Conservation (phyloP, 2,329 filamentous ascomycete genomes). For the Lachnellula occidentalis region DNA sequence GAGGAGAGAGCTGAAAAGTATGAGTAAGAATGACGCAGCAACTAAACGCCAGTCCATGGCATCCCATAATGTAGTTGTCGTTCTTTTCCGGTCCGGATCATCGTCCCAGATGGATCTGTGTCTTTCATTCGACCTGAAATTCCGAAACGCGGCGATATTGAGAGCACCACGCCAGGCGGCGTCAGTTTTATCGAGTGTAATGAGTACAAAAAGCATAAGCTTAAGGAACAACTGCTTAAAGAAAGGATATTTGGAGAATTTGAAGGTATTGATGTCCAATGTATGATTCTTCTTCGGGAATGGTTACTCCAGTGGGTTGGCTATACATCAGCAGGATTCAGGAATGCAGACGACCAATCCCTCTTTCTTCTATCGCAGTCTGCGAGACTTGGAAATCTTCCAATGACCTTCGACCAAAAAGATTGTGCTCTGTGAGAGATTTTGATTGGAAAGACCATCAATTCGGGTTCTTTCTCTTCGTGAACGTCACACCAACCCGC, state of each 20-base stretch:
- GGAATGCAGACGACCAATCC: too few relatives aligned
- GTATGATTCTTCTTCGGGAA: background rate
- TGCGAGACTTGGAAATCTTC: too few relatives aligned
- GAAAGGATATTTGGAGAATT: background rate
- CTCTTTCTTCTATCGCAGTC: too few relatives aligned
- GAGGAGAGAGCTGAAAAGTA: conserved; percentile 1
- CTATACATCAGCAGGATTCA: too few relatives aligned
- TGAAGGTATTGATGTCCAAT: background rate
- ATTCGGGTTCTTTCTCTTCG: too few relatives aligned
- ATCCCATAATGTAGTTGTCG: background rate
- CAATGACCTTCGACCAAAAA: too few relatives aligned
- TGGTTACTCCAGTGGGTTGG: too few relatives aligned
- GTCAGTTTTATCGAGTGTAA: background rate
- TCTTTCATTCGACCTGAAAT: background rate
- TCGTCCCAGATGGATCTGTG: background rate
- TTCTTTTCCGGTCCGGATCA: conserved; percentile 1
- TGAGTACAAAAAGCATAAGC: background rate
- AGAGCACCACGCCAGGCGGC: background rate
- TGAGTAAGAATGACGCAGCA: background rate
- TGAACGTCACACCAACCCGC: background rate
- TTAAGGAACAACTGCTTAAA: background rate
- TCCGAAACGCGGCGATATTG: background rate
- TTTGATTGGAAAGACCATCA: too few relatives aligned
- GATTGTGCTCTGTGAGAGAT: too few relatives aligned
- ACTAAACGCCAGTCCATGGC: conserved; percentile 7